These are phyloP conservation scores for Ephemerocybe angulata DNA, from an alignment of 768 basidiomycete species.

Conservation along the genomic window DNA sequence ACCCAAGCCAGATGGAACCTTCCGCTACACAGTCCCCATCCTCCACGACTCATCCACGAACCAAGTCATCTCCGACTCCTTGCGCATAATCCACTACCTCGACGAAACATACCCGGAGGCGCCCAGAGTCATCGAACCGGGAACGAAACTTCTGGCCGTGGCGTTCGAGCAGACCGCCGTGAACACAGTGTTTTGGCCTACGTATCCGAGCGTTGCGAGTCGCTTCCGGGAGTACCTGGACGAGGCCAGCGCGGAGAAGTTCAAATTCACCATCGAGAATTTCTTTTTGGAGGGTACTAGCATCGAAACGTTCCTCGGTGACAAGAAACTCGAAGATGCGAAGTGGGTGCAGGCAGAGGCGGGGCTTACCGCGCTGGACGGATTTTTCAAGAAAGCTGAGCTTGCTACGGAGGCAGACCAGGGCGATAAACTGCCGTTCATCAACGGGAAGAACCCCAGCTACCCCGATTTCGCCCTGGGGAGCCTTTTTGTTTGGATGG, in stretches of 20 bases:
- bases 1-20: constrained; percentile 24
- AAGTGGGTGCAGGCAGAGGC: not conserved
- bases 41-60: constrained; percentile 40
- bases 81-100: constrained; percentile 42
- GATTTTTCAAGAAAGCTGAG: not conserved
- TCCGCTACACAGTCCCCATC: constrained; percentile 37
- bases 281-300: not conserved
- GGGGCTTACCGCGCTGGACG: not conserved
- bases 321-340: not conserved
- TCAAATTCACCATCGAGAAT: not conserved
- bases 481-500: constrained; percentile 7
- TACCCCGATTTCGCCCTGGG: constrained; percentile 26
- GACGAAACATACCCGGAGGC: constrained; percentile 39
- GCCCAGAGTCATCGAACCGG: constrained; percentile 21
- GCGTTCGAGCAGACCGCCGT: constrained; percentile 19
- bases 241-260: not conserved
- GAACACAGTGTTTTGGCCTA: not conserved
- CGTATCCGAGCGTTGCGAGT: not conserved
- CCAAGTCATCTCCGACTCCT: constrained; percentile 33
- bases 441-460: constrained; percentile 12
- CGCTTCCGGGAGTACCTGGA: not conserved
- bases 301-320: not conserved
- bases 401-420: not conserved
- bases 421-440: not conserved
- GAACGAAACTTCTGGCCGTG: constrained; percentile 27